Evolutionary conservation across 2,329 filamentous ascomycete species (phyloP), one percentile per base, ranked within the genome.

Genomic region (Cadophora sp.): DNA sequence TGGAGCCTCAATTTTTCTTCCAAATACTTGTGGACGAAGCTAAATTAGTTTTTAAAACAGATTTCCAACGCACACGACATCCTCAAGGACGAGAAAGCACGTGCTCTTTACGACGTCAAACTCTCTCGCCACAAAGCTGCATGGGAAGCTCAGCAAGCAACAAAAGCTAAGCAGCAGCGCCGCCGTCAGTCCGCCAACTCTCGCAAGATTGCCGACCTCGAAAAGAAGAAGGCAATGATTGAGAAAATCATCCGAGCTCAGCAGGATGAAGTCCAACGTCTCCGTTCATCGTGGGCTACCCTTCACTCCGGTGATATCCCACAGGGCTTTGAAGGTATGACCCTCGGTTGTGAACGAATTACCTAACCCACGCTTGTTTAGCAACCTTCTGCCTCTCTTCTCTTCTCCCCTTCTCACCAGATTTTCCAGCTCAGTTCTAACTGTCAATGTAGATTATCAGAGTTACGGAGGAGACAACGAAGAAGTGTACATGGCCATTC

Each of bases 291-390:
- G 48, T 55, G 50, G 60, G 39, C 27, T 24, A 45, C 16, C 18
- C 22, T 53, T 11, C 48, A 55, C 20, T 39, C 60, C 16, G 60
- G 60, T 22, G 33, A 41, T 6, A 55, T 63, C 22, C 60, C 60
- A 24, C 33, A 63, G 20, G 60, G 60, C 24, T 63, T 55, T 43
- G 60, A 63, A 63, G 59, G 59, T 51, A 62, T 22, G 59, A 33
- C 43, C 24, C 4, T 24, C 5, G 27, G n/a, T n/a, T 22, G 20
- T 24, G 16, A 50, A 33, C 13, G 33, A 39, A 39, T 13, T 13
- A 39, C 36, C 36, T 39, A 39, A 39, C 11, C 7, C 11, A 39
- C 11, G 36, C 36, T 30, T 30, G 27, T 30, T 30, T 30, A 30
- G 27, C 27, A 30, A 30, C 27, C 27, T 30, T 30, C 6, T 30